Evolutionary conservation across 1,284 basidiomycete genomes (phyloP).

Genomic region (Calocybe gambosa): DNA sequence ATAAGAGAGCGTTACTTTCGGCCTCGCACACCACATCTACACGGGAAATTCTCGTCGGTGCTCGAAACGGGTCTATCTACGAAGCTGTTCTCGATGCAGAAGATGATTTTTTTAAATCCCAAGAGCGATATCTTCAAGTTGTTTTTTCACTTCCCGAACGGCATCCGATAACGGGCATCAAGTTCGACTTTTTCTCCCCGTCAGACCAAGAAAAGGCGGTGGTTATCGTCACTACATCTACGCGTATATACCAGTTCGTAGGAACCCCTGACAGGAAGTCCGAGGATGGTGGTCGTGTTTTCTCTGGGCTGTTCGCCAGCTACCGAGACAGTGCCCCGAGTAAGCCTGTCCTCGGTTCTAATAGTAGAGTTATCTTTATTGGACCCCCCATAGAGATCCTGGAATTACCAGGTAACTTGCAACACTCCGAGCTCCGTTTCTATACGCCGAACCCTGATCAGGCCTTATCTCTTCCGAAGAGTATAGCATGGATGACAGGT

Average conservation of each 20-base stretch:
- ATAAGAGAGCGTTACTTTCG: slow-evolving; percentile 66
- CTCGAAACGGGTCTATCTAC: slow-evolving; percentile 76
- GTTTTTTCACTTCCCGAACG: slow-evolving; percentile 78
- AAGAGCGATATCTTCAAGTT: slow-evolving; percentile 74
- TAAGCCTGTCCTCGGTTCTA: slow-evolving; percentile 33
- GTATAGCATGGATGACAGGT: slow-evolving; percentile 90
- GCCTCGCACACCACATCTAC: slow-evolving; percentile 67
- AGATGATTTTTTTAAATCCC: slow-evolving; percentile 90
- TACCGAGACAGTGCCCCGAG: slow-evolving; percentile 77
- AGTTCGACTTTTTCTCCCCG: slow-evolving; percentile 70
- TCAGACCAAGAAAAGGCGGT: slow-evolving; percentile 55
- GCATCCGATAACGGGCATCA: slow-evolving; percentile 76
- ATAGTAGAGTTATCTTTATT: slow-evolving; percentile 1
- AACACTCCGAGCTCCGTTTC: slow-evolving; percentile 73
- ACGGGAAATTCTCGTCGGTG: slow-evolving; percentile 86
- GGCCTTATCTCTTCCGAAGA: slow-evolving; percentile 55
- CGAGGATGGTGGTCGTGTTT: slow-evolving; percentile 74
- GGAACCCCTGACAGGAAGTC: slow-evolving; percentile 60
- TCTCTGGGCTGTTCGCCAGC: slow-evolving; percentile 66
- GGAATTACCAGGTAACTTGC: slow-evolving; percentile 75
- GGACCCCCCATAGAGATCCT: slow-evolving; percentile 65
- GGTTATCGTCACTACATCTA: slow-evolving; percentile 82
- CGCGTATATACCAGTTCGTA: slow-evolving; percentile 88
- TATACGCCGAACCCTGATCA: slow-evolving; percentile 69
- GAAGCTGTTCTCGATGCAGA: slow-evolving; percentile 82